Evolutionary conservation across 495 filamentous ascomycete genomes (phyloP).

Genomic region (Paragyromitra xinjiangensis): DNA sequence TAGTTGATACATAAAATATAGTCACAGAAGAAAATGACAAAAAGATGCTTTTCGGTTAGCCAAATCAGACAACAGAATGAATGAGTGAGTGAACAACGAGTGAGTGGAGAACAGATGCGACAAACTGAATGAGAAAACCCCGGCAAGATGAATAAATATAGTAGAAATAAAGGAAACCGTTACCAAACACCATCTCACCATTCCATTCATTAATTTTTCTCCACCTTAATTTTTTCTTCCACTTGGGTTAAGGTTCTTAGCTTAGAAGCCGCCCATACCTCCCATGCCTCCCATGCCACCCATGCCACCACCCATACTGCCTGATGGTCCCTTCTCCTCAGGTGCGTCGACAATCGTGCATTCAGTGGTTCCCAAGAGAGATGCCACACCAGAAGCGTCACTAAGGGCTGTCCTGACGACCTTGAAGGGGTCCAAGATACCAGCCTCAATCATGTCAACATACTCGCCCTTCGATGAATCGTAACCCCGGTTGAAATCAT

Average conservation of each 20-base stretch:
- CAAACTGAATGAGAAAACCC: conserved; percentile 23
- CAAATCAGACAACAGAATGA: conserved; percentile 13
- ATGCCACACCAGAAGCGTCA: conserved; percentile 95
- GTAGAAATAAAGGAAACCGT: conserved; percentile 54
- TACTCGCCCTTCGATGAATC: conserved; percentile 96
- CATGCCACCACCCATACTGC: conserved; percentile 72
- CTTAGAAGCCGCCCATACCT: conserved; percentile 66
- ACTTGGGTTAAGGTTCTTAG: conserved; percentile 21
- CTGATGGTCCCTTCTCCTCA: conserved; percentile 80
- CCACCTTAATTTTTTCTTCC: conserved; percentile 58
- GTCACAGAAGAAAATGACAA: conserved; percentile 27
- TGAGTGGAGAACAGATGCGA: conserved; percentile 44
- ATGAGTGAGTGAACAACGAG: conserved; percentile 21
- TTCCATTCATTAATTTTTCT: conserved; percentile 61
- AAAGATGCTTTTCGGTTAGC: conserved; percentile 44
- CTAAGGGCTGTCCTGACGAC: conserved; percentile 94
- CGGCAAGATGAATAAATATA: conserved; percentile 54
- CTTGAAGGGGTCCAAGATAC: conserved; percentile 99
- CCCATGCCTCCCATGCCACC: conserved; percentile 76
- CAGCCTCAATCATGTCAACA: conserved; percentile 95
- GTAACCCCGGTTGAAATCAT: conserved; percentile 97
- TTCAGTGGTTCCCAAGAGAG: conserved; percentile 96
- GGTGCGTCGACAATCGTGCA: conserved; percentile 95
- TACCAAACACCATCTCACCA: conserved; percentile 59
- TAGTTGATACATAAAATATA: conserved; percentile 38